These are phyloP conservation scores for Bretschneidera sinensis DNA, from an alignment of 345 rosid species.

Conservation along the genomic window DNA sequence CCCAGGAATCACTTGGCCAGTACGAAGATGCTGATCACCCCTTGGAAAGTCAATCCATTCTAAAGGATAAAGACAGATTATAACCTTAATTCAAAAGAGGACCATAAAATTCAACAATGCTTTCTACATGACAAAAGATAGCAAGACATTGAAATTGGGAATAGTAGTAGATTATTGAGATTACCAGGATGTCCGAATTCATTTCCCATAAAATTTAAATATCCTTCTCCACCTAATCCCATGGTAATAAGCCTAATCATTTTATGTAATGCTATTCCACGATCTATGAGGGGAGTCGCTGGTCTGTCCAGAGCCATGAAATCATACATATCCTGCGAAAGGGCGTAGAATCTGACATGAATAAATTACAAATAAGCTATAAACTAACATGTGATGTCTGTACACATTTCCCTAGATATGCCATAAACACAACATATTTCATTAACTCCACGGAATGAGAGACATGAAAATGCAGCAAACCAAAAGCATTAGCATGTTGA, in stretches of 20 bases:
- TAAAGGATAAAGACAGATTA: constrained; percentile 22
- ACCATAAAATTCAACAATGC: not conserved
- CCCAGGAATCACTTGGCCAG: constrained; percentile 58
- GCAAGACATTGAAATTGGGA: constrained; percentile 1
- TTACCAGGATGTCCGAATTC: constrained; percentile 99
- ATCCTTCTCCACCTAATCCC: constrained; percentile 98
- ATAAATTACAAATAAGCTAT: not conserved
- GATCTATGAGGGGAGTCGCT: constrained; percentile 73
- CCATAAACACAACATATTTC: too few species aligned
- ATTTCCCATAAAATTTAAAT: constrained; percentile 97
- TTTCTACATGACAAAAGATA: constrained; percentile 2
- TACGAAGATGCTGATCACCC: constrained; percentile 73
- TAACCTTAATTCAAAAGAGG: not conserved
- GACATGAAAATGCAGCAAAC: not conserved
- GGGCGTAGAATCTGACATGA: constrained; percentile 9
- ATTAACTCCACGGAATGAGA: not conserved
- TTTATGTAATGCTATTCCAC: constrained; percentile 96
- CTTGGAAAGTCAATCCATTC: constrained; percentile 99
- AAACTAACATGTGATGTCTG: too few species aligned
- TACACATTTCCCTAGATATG: too few species aligned
- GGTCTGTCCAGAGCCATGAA: constrained; percentile 88
- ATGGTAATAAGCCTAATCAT: constrained; percentile 91
- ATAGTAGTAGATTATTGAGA: constrained; percentile 7
- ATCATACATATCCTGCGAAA: constrained; percentile 89
- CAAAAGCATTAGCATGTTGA: too few species aligned